A percentile compares a stretch with the other conserved stretches of the same genome.
Conservation (phyloP, 306 rosid species). For the Cucurbita maxima region DNA sequence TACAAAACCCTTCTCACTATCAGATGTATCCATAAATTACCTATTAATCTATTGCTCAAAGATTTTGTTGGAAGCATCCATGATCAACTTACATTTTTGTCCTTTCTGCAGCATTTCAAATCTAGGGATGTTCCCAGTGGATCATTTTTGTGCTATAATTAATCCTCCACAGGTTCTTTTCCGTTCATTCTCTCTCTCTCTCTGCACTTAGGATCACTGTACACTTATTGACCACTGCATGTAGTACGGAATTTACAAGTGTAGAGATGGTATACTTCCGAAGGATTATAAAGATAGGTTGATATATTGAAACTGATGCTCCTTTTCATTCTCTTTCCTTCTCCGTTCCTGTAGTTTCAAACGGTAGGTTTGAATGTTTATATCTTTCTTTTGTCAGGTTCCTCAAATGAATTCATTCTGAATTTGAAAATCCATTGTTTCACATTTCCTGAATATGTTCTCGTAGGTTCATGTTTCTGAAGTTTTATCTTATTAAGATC, state of each 20-base stretch:
- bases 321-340: background rate
- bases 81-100: conserved; percentile 5
- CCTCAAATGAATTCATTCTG: background rate
- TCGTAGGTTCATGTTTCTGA: background rate
- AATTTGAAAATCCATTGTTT: background rate
- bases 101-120: conserved; percentile 84
- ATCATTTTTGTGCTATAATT: conserved; percentile 83
- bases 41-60: background rate
- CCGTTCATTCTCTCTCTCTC: conserved; percentile 13
- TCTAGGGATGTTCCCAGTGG: conserved; percentile 98
- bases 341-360: background rate
- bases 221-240: background rate
- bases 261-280: background rate
- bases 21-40: background rate
- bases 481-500: background rate
- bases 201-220: background rate
- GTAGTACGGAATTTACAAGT: background rate
- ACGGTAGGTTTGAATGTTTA: background rate
- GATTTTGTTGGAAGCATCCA: conserved; percentile 8
- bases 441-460: background rate
- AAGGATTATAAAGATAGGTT: background rate
- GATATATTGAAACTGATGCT: background rate
- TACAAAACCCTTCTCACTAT: background rate
- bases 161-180: conserved; percentile 86
- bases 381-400: background rate